Conservation (phyloP, 2,329 filamentous ascomycete species). For the Sporothrix mexicana region DNA sequence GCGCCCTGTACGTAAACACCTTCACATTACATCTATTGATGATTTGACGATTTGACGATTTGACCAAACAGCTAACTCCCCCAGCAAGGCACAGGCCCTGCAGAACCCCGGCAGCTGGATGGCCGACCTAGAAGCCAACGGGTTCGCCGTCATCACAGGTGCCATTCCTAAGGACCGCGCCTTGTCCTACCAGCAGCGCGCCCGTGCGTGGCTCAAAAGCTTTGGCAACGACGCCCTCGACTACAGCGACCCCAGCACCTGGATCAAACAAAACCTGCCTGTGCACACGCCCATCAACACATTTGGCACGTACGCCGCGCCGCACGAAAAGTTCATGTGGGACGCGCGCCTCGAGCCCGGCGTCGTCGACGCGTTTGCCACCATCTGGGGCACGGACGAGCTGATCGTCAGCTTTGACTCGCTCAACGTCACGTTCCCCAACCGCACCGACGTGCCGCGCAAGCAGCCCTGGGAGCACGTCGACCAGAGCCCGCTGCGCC, state of each 20-base stretch:
- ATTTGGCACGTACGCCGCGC: conserved; percentile 42
- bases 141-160: conserved; percentile 40
- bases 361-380: conserved; percentile 48
- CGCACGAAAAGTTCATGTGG: conserved; percentile 51
- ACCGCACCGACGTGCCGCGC: conserved; percentile 35
- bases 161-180: conserved; percentile 51
- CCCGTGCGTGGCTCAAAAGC: conserved; percentile 38
- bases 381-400: conserved; percentile 47
- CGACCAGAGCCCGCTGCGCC: conserved; percentile 42
- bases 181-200: conserved; percentile 43
- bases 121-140: background rate
- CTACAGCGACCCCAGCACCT: conserved; percentile 45
- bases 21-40: background rate
- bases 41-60: too few relatives aligned
- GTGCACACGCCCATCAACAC: conserved; percentile 45
- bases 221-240: conserved; percentile 36
- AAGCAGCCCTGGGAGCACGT: conserved; percentile 47
- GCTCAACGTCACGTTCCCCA: conserved; percentile 49
- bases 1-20: background rate
- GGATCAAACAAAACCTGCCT: conserved; percentile 48
- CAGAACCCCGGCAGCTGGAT: conserved; percentile 8
- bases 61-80: background rate
- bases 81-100: background rate
- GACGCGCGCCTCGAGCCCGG: conserved; percentile 47
- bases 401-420: conserved; percentile 48